Conservation (phyloP, 164 flowering plant genomes). For the Magnolia kwangsiensis region DNA sequence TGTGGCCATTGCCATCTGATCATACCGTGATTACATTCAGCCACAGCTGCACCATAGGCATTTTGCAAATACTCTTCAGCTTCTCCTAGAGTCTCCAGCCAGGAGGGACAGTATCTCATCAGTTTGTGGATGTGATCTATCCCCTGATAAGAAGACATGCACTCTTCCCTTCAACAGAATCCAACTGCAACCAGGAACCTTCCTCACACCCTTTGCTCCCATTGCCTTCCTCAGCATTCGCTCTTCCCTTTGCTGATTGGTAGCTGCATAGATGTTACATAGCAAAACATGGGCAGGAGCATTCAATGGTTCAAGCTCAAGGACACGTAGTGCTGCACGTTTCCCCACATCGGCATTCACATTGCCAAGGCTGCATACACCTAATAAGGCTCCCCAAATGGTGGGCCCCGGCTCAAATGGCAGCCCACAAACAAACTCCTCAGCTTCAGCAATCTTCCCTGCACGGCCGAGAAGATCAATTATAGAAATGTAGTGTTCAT, state of each 20-base stretch:
- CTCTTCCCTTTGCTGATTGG: slow-evolving; percentile 32
- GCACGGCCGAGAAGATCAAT: slow-evolving; percentile 48
- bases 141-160: slow-evolving; percentile 47
- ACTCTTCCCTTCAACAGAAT: slow-evolving; percentile 30
- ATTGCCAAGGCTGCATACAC: slow-evolving; percentile 36
- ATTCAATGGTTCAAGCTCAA: slow-evolving; percentile 49
- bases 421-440: slow-evolving; percentile 31
- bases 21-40: not conserved
- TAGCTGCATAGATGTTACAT: slow-evolving; percentile 44
- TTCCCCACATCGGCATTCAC: slow-evolving; percentile 25
- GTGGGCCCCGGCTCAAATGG: slow-evolving; percentile 37
- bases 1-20: not conserved
- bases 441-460: slow-evolving; percentile 43
- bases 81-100: not conserved
- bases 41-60: not conserved
- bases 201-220: slow-evolving; percentile 49
- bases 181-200: slow-evolving; percentile 69
- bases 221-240: slow-evolving; percentile 43
- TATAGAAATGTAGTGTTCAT: slow-evolving; percentile 40
- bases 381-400: slow-evolving; percentile 58
- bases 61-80: not conserved
- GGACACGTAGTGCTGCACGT: slow-evolving; percentile 34
- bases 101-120: slow-evolving; percentile 17
- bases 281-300: slow-evolving; percentile 50
- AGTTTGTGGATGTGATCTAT: slow-evolving; percentile 26